Evolutionary conservation across 768 basidiomycete genomes (phyloP).

Genomic region (Kwoniella sp.): DNA sequence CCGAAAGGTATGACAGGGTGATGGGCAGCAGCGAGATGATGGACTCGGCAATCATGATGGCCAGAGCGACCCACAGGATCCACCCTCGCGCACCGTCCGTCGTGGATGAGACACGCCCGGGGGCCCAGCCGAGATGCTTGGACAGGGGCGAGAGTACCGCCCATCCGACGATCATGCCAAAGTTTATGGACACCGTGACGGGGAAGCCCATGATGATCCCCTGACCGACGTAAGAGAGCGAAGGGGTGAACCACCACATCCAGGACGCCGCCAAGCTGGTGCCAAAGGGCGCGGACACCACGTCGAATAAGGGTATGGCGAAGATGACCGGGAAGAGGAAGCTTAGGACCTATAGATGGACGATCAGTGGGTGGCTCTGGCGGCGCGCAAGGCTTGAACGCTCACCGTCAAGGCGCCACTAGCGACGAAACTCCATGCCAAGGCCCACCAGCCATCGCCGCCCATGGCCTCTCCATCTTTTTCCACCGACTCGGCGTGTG

Average conservation of each 20-base stretch:
- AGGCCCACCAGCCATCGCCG: conserved; percentile 69
- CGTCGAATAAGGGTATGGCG: conserved; percentile 65
- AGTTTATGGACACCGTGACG: conserved; percentile 86
- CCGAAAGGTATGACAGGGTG: conserved; percentile 53
- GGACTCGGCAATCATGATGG: conserved; percentile 91
- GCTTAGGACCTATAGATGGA: conserved; percentile 70
- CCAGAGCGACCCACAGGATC: conserved; percentile 83
- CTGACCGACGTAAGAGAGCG: conserved; percentile 87
- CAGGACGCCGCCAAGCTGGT: conserved; percentile 75
- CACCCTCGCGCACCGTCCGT: conserved; percentile 69
- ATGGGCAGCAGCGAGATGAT: conserved; percentile 80
- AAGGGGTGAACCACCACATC: conserved; percentile 92
- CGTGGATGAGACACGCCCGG: conserved; percentile 84
- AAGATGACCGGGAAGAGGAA: conserved; percentile 88
- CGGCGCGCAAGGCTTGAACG: no score
- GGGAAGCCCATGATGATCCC: conserved; percentile 98
- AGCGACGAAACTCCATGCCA: conserved; percentile 71
- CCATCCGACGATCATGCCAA: conserved; percentile 97
- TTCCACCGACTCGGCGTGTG: conserved; percentile 32
- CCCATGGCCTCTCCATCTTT: conserved; percentile 56
- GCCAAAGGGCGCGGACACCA: conserved; percentile 57
- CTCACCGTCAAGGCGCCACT: conserved; percentile 73
- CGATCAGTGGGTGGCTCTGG: no score
- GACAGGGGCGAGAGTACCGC: conserved; percentile 84
- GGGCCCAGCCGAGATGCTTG: conserved; percentile 81